Evolutionary conservation across 352 stramenopile genomes (phyloP).

Genomic region (Pelagophyceae sp.): DNA sequence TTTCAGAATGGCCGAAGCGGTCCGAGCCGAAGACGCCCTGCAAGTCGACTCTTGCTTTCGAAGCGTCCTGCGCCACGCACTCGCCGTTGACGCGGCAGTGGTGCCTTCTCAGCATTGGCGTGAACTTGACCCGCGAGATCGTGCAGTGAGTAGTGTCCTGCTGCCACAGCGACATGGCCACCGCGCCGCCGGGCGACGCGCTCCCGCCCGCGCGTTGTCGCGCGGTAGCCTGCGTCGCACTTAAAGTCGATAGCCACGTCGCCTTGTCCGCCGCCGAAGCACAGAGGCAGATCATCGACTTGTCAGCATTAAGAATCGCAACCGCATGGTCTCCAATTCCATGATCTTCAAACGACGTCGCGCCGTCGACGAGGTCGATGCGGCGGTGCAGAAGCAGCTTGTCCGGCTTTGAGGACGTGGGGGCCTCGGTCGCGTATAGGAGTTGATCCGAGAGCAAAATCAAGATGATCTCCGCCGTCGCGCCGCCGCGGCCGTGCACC

Average conservation of each 20-base stretch:
- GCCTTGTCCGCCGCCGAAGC: not conserved
- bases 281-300: slow-evolving; percentile 8
- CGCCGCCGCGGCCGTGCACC: slow-evolving; percentile 8
- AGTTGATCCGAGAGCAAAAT: not conserved
- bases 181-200: not conserved
- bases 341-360: slow-evolving; percentile 3
- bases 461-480: not conserved
- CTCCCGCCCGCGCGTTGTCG: not conserved
- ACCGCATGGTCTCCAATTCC: not conserved
- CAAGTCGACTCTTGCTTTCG: not conserved
- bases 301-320: not conserved
- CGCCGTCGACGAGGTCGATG: not conserved
- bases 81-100: slow-evolving; percentile 16
- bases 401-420: not conserved
- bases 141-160: not conserved
- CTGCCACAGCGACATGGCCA: slow-evolving; percentile 2
- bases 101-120: not conserved
- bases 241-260: not conserved
- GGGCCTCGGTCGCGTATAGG: not conserved
- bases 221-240: not conserved
- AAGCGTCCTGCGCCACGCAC: not conserved
- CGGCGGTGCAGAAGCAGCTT: not conserved
- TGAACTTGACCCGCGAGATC: not conserved
- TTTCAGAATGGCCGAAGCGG: not conserved
- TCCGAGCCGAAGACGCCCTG: not conserved